These are phyloP conservation scores for Talaromyces sp. DNA, from an alignment of 2,329 filamentous ascomycete genomes.

Conservation along the genomic window DNA sequence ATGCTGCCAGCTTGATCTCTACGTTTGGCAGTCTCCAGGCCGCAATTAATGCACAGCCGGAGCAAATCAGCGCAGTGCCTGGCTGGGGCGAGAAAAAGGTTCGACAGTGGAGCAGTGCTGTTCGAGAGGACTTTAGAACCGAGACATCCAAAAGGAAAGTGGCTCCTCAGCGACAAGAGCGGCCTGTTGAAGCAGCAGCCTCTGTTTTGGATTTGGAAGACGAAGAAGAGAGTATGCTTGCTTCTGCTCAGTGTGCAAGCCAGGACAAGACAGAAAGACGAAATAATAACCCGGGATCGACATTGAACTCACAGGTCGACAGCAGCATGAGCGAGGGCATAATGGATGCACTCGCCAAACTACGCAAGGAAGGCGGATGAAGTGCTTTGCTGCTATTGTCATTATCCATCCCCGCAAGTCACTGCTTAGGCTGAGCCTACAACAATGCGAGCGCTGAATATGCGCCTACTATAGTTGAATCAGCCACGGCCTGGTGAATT, in stretches of 20 bases:
- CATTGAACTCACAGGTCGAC: slow-evolving; percentile 24
- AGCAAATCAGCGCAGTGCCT: slow-evolving; percentile 76
- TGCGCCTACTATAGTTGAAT: neutral
- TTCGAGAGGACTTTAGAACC: slow-evolving; percentile 78
- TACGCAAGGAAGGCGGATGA: slow-evolving; percentile 36
- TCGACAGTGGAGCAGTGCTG: slow-evolving; percentile 72
- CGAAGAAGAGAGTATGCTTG: slow-evolving; percentile 40
- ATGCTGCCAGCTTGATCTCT: slow-evolving; percentile 82
- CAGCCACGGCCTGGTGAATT: neutral
- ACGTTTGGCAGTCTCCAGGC: slow-evolving; percentile 86
- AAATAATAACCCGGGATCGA: neutral
- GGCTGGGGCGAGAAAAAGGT: slow-evolving; percentile 98
- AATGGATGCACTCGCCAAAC: slow-evolving; percentile 52
- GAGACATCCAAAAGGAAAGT: slow-evolving; percentile 61
- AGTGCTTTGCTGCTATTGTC: neutral
- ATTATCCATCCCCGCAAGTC: neutral
- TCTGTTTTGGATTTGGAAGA: slow-evolving; percentile 25
- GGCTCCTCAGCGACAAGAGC: slow-evolving; percentile 21
- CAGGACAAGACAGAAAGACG: slow-evolving; percentile 18
- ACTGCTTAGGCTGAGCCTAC: neutral
- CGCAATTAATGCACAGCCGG: slow-evolving; percentile 80
- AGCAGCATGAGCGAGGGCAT: slow-evolving; percentile 52
- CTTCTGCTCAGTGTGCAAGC: slow-evolving; percentile 20
- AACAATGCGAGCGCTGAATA: neutral
- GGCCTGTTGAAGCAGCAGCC: slow-evolving; percentile 6